Base-by-base conservation (phyloP, 257 asterid genomes). In the Scutellaria minor region DNA sequence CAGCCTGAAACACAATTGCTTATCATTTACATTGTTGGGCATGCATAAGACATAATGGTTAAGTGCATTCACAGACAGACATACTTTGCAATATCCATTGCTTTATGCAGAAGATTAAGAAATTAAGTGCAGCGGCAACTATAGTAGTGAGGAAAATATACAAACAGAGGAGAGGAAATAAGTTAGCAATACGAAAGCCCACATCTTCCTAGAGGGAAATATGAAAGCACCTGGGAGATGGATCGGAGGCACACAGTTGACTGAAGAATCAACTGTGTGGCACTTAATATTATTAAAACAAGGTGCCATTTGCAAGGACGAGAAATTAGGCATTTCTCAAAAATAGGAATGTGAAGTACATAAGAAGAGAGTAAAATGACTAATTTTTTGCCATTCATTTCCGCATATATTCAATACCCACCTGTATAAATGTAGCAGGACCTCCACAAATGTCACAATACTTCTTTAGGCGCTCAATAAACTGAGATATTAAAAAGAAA, bases 401-500 rank as follows among this genome's bases (percentile, higher is more conserved):
- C 18, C 18, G 18, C 18, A 18, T 18, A 18, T 18, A 55, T 37
- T 14, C 66, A 58, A 14, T 9, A 66, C 77, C 40, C 58, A 88
- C 97, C 95, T 92, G 98, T 58, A 90, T 88, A 80, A 92, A 92
- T 11, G 97, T 90, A 6, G 98, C 98, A n/a, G 98, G 91, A 78
- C 89, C 96, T 74, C 96, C 96, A 71, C 82, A 74, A 68, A 88
- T 90, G 82, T 92, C 95, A 12, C 92, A 85, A 35, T 88, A 92
- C 78, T 88, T 90, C 87, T 87, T 88, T 39, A 92, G 82, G 40
- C 91, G 94, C 72, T 87, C 92, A 24, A 90, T 82, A 73, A 92
- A 88, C 98, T 92, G 90, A 62, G 27, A 75, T 15, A 52, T 14
- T 18, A 24, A 35, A 7, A 54, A 4, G 37, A 10, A 75, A 57